Percentiles rank a stretch among this genome's conserved stretches.
phyloP scores from a whole-genome alignment of 352 stramenopile species.

The Stramenopiles sp. region DNA sequence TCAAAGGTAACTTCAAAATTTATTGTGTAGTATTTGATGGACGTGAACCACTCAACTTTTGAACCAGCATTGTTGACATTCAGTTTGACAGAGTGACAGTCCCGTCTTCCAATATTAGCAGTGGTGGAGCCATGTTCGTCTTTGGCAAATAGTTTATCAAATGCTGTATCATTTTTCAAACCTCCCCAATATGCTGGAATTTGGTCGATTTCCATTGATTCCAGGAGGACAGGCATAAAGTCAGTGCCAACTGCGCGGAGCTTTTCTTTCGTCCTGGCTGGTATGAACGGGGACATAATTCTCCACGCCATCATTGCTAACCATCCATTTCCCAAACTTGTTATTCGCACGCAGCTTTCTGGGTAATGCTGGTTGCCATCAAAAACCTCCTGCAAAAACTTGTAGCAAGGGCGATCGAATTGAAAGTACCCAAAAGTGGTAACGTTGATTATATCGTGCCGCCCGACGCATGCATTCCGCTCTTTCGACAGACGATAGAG shows the following conservation, averaged over 20 bases:
- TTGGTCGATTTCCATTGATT: slow-evolving; percentile 7
- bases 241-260: not conserved
- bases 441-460: slow-evolving; percentile 10
- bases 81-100: not conserved
- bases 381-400: slow-evolving; percentile 6
- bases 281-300: slow-evolving; percentile 4
- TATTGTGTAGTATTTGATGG: not conserved
- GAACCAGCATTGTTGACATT: not conserved
- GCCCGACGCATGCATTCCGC: not conserved
- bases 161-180: slow-evolving; percentile 5
- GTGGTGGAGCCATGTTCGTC: slow-evolving; percentile 2
- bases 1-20: slow-evolving; percentile 1
- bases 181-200: slow-evolving; percentile 7
- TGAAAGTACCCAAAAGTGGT: slow-evolving; percentile 7
- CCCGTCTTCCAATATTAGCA: not conserved
- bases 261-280: not conserved
- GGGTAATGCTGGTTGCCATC: slow-evolving; percentile 4
- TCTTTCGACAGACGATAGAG: slow-evolving; percentile 2
- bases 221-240: not conserved
- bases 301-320: not conserved
- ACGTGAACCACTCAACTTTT: not conserved
- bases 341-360: slow-evolving; percentile 7
- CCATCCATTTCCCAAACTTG: slow-evolving; percentile 7
- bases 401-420: slow-evolving; percentile 2
- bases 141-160: not conserved